Conservation (phyloP, 139 green algal species). For the Chlamydomonas schloesseri region DNA sequence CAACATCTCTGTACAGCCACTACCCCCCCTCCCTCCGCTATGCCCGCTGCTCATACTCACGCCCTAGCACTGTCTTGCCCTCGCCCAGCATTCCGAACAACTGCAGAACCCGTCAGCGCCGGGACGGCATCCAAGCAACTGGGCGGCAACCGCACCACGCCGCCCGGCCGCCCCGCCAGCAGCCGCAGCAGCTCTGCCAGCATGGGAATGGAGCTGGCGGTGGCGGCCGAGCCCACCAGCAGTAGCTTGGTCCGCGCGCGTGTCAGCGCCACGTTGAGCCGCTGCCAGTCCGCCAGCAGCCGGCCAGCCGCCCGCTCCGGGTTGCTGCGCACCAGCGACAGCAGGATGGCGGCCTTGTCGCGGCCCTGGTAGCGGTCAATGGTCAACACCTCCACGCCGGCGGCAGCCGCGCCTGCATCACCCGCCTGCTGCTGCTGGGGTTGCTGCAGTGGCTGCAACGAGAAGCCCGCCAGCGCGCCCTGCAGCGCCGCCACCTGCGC, state of each 20-base stretch:
- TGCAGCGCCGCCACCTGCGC: constrained; percentile 70
- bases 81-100: too few species aligned
- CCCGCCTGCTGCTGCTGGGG: neutral
- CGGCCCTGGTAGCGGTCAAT: constrained; percentile 91
- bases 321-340: constrained; percentile 87
- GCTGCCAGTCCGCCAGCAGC: constrained; percentile 87
- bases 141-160: constrained; percentile 23
- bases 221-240: constrained; percentile 76
- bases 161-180: constrained; percentile 2
- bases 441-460: neutral
- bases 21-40: too few species aligned
- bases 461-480: neutral
- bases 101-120: too few species aligned
- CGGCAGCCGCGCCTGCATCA: neutral
- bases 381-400: constrained; percentile 83
- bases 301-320: constrained; percentile 42
- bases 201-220: constrained; percentile 51
- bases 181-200: constrained; percentile 44
- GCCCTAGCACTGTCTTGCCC: too few species aligned
- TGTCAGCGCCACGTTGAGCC: constrained; percentile 96
- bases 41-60: too few species aligned
- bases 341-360: constrained; percentile 83
- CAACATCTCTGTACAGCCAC: too few species aligned
- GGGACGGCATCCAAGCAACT: neutral
- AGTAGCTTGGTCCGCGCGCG: constrained; percentile 87